Base-by-base conservation (phyloP, 768 basidiomycete genomes). In the Dentipellis sp. region DNA sequence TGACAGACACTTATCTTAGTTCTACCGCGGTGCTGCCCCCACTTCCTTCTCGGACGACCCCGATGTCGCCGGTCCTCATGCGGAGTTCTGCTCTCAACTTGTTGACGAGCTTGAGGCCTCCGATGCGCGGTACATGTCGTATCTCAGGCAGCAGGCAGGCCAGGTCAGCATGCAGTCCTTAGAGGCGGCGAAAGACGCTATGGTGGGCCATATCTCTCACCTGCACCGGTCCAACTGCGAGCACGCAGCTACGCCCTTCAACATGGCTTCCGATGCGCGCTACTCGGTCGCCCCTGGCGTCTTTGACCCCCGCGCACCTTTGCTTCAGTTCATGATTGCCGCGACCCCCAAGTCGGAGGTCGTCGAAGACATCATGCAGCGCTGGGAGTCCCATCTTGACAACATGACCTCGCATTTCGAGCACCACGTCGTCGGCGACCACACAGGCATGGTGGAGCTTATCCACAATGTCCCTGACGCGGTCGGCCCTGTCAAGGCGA, bases 401-500 rank as follows among this genome's bases (percentile, higher is more conserved):
- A 68, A 72, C 59, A 85, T 93, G 75, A 48, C 53, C 14, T 65
- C 74, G 55, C 67, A 69, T 16, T 68, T 71, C 47, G 71, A 73
- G 49, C 59, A 68, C 1, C 68, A 76, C 60, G 73, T 84, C 55
- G 74, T 82, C 52, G 77, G 80, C 16, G 55, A 59, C 38, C 68
- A 71, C 21, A 73, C 69, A 19, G 69, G 74, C 11, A 59, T 69
- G 4, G 59, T 72, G 34, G 73, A 73, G 46, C 72, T 79, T 22
- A 76, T 85, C 39, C 66, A 75, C 60, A 79, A 81, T 56, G 88
- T 89, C 14, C 91, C 90, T 7, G 88, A 86, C 58, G 68, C 93
- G 2, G 78, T 91, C 55, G 83, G 77, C 61, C 86, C 92, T 10
- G 91, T 93, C 65, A 88, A 90, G 73, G 84, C 84, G 1, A 79